Conservation (phyloP, 371 early-diverging fungal genomes). For the Cokeromyces recurvatus region DNA sequence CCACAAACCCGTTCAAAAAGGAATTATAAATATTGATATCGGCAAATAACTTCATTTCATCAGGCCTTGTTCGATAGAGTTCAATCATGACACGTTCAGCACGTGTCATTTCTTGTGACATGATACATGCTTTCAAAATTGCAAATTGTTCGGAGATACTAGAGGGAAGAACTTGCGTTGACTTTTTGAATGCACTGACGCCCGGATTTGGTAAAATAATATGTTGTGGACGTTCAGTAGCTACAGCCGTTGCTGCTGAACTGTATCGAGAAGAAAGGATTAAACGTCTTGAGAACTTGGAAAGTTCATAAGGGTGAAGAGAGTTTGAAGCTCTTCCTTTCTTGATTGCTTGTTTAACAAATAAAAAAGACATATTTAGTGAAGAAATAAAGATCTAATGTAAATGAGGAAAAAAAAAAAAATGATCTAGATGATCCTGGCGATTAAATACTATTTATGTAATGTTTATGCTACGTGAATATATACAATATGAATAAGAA, state of each 20-base stretch:
- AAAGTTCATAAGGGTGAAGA: no score
- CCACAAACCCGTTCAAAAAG: slow-evolving; percentile 74
- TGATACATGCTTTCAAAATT: slow-evolving; percentile 71
- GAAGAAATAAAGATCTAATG: no score
- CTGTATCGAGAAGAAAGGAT: not conserved
- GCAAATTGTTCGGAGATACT: slow-evolving; percentile 44
- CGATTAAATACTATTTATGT: no score
- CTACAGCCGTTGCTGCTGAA: not conserved
- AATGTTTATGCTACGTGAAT: no score
- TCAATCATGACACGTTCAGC: slow-evolving; percentile 77
- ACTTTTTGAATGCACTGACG: slow-evolving; percentile 18
- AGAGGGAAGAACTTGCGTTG: slow-evolving; percentile 33
- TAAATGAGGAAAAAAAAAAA: no score
- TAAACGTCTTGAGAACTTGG: no score
- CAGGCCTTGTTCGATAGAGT: slow-evolving; percentile 56
- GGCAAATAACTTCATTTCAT: slow-evolving; percentile 66
- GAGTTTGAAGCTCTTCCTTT: no score
- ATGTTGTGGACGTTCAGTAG: not conserved
- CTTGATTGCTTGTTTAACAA: no score
- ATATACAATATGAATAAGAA: no score
- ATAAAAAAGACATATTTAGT: no score
- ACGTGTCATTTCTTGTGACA: slow-evolving; percentile 66
- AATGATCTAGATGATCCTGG: no score
- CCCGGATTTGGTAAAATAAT: slow-evolving; percentile 41
- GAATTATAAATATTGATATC: slow-evolving; percentile 79